Conservation (phyloP, 106 monocot species). For the Posidonia australis region DNA sequence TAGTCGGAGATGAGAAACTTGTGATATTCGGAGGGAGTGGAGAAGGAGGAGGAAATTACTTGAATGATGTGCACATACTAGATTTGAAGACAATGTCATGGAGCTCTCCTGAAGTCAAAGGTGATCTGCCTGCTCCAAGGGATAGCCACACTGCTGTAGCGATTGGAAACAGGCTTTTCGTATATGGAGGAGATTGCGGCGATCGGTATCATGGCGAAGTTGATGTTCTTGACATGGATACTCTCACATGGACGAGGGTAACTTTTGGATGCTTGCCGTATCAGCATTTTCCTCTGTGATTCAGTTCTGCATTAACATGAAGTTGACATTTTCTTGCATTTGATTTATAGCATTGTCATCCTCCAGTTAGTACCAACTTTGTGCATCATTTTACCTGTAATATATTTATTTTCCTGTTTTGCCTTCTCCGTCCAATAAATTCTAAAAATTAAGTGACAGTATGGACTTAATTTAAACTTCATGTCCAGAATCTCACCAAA, state of each 20-base stretch:
- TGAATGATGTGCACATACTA: conserved; percentile 81
- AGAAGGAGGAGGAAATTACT: conserved; percentile 76
- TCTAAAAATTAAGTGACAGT: no score
- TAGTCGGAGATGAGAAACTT: conserved; percentile 36
- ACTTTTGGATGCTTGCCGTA: neutral
- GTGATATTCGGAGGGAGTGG: conserved; percentile 91
- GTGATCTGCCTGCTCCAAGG: conserved; percentile 53
- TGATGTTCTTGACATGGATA: conserved; percentile 67
- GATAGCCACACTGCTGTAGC: conserved; percentile 83
- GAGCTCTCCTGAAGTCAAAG: conserved; percentile 65
- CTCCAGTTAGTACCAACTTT: no score
- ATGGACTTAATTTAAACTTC: no score
- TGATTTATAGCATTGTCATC: no score
- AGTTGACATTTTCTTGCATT: no score
- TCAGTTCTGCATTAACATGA: no score
- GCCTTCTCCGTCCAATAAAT: no score
- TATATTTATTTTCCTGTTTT: no score
- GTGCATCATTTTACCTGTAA: no score
- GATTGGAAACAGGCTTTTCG: conserved; percentile 46
- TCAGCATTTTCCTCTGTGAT: no score
- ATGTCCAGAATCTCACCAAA: no score
- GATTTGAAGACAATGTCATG: conserved; percentile 71
- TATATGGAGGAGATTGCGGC: conserved; percentile 89
- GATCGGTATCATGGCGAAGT: conserved; percentile 84
- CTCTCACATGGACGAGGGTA: conserved; percentile 81